Conservation (phyloP, 2,329 filamentous ascomycete species). For the Coleophoma crateriformis region DNA sequence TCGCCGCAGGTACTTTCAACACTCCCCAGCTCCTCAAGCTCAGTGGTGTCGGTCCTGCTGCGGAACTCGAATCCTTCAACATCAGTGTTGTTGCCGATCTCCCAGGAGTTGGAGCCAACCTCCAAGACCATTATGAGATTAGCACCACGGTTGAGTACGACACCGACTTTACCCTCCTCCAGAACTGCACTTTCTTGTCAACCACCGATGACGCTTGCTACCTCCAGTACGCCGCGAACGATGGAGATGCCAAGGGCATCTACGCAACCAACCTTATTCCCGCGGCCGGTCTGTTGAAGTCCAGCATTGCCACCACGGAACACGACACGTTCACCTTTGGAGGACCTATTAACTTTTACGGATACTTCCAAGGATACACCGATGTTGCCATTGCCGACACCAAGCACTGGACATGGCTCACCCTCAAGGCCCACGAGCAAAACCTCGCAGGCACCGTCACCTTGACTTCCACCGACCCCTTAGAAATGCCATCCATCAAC, state of each 20-base stretch:
- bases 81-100: conserved; percentile 48
- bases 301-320: conserved; percentile 31
- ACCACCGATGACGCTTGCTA: conserved; percentile 29
- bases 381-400: conserved; percentile 27
- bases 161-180: conserved; percentile 29
- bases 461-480: conserved; percentile 55
- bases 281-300: conserved; percentile 21
- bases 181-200: conserved; percentile 30
- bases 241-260: conserved; percentile 14
- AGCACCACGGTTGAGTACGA: conserved; percentile 35
- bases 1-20: conserved; percentile 38
- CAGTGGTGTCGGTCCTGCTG: conserved; percentile 33
- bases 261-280: conserved; percentile 44
- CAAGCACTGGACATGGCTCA: conserved; percentile 30
- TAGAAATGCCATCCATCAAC: conserved; percentile 54
- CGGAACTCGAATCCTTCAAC: conserved; percentile 29
- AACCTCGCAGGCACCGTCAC: conserved; percentile 56
- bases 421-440: conserved; percentile 56
- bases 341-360: conserved; percentile 26
- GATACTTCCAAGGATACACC: conserved; percentile 36
- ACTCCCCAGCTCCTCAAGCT: conserved; percentile 37
- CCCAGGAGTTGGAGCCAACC: conserved; percentile 55
- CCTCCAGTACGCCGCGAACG: conserved; percentile 9
- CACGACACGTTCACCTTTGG: conserved; percentile 29
- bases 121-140: conserved; percentile 50